Evolutionary conservation across 495 filamentous ascomycete species (phyloP).

Genomic region (Hypomontagnella submonticulosa): DNA sequence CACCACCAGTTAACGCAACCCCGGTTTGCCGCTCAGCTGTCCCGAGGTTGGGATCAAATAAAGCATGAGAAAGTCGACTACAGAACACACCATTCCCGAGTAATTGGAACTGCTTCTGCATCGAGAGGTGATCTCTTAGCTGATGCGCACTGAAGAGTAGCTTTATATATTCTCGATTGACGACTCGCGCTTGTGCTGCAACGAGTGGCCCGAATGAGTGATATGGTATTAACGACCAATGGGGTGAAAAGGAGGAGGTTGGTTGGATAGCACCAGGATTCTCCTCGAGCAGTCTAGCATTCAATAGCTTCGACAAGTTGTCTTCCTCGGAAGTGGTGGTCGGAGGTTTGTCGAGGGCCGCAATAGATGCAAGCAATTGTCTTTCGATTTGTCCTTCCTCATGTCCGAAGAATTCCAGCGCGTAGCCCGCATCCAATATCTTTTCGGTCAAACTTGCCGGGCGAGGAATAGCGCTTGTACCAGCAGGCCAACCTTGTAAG

Average conservation of each 20-base stretch:
- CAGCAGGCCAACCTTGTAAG: constrained; percentile 41
- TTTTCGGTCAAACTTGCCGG: constrained; percentile 2
- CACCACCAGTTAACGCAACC: constrained; percentile 72
- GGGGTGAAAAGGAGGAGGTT: constrained; percentile 67
- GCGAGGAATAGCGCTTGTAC: neutral
- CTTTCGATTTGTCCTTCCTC: constrained; percentile 60
- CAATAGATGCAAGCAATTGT: constrained; percentile 62
- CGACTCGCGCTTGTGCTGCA: constrained; percentile 74
- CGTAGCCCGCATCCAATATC: constrained; percentile 5
- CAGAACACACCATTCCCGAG: constrained; percentile 86
- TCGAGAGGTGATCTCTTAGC: constrained; percentile 76
- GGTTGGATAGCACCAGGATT: constrained; percentile 1
- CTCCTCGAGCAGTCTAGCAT: constrained; percentile 37
- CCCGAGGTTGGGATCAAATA: constrained; percentile 87
- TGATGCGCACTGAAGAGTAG: constrained; percentile 81
- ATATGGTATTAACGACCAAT: constrained; percentile 74
- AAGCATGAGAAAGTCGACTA: constrained; percentile 78
- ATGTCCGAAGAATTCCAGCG: constrained; percentile 61
- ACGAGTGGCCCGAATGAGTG: constrained; percentile 82
- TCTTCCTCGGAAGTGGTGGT: constrained; percentile 40
- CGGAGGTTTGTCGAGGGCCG: constrained; percentile 53
- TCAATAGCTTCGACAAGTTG: constrained; percentile 47
- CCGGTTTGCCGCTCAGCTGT: constrained; percentile 78
- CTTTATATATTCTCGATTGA: constrained; percentile 81
- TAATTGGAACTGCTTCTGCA: constrained; percentile 84